Evolutionary conservation across 2,329 filamentous ascomycete genomes (phyloP), one percentile per base, ranked within the genome.

Genomic region (Colletotrichum aenigma): DNA sequence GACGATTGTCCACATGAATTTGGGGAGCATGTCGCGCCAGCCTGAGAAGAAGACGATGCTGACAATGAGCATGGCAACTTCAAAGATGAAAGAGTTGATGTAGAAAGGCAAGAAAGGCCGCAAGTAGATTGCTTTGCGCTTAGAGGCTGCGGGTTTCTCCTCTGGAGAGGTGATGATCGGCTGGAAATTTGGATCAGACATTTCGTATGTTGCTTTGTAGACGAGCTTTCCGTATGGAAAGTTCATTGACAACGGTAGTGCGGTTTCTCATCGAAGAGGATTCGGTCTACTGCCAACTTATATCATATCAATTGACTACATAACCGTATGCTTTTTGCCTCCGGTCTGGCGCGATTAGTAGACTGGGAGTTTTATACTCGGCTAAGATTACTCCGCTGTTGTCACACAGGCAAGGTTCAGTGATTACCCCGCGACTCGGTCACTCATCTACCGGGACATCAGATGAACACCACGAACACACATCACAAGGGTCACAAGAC

Each of bases 91-190:
- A 16, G 32, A 69, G 24, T 69, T 61, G 32, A 48, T 24, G 34
- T 56, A 69, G 55, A 69, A 61, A 3, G 48, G 55, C 5, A 69
- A 13, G 34, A 69, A 69, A 30, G 66, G 55, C 4, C 66, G 66
- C 4, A 61, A 34, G 55, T 61, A 69, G 34, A 69, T 30, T 24
- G 34, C 55, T 43, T 34, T 55, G 13, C 66, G 34, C 21, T 69
- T 69, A 3, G 34, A 69, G 24, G 66, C 66, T 13, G 8, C 18
- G n/a, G 38, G 9, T 0, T 52, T 66, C 5, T 66, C 62, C 13
- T 66, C 38, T 0, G 28, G 0, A 13, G 26, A 66, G 62, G 26
- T 32, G 2, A 66, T 52, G 6, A 66, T 28, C 2, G 26, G 36
- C 30, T 66, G 62, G 3, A 28, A 66, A 7, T 24, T 66, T n/a